These are phyloP conservation scores for Cnidoscolus chayamansa DNA, from an alignment of 441 rosid genomes.

Conservation along the genomic window DNA sequence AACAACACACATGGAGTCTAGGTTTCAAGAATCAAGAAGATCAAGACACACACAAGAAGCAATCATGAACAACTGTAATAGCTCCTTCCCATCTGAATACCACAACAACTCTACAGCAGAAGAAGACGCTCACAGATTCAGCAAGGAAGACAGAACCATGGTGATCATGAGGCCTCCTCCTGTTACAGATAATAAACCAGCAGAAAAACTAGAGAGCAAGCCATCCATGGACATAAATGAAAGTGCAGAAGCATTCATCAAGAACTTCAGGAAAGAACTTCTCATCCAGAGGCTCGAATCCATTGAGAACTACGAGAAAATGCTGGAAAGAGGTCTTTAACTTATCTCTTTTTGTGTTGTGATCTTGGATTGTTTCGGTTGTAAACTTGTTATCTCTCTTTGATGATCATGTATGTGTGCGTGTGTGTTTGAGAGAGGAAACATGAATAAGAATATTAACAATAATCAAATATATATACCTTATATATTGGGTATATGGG, in stretches of 20 bases:
- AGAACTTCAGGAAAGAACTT: constrained; percentile 67
- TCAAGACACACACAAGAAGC: too few relatives aligned
- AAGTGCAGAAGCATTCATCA: constrained; percentile 80
- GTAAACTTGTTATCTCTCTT: neutral
- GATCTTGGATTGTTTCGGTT: neutral
- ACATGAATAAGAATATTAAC: neutral
- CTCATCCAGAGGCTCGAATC: constrained; percentile 74
- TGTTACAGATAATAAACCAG: constrained; percentile 4
- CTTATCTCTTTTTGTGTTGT: too few relatives aligned
- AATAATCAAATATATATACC: neutral
- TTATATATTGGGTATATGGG: neutral
- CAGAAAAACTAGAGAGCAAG: constrained; percentile 30
- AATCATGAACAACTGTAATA: constrained; percentile 20
- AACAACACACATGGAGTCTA: neutral
- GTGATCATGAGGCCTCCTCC: neutral
- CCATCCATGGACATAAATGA: constrained; percentile 60
- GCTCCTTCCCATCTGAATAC: constrained; percentile 16
- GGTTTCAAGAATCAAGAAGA: neutral
- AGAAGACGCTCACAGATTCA: neutral
- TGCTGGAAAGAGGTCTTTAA: constrained; percentile 47
- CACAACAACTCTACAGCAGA: constrained; percentile 14
- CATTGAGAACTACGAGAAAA: constrained; percentile 56
- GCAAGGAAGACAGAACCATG: neutral
- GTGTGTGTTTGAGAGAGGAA: neutral
- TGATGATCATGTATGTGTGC: neutral